These are phyloP conservation scores for Chalciporus sphaerocephalus DNA, from an alignment of 768 basidiomycete genomes.

Conservation along the genomic window DNA sequence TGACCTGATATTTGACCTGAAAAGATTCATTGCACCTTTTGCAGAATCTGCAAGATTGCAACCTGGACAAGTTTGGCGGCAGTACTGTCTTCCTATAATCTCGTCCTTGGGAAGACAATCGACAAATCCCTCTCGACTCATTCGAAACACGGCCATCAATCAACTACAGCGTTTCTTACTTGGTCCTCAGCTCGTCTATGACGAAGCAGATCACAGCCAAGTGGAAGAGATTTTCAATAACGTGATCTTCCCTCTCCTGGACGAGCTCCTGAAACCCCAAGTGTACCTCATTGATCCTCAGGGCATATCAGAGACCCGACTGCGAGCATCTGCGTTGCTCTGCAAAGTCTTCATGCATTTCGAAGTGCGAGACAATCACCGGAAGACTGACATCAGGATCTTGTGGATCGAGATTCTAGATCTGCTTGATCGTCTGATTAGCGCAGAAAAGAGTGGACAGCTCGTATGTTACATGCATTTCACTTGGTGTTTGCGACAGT, in stretches of 20 bases:
- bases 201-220: constrained; percentile 54
- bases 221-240: constrained; percentile 84
- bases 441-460: constrained; percentile 78
- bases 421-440: constrained; percentile 84
- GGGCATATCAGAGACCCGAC: constrained; percentile 87
- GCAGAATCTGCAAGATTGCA: constrained; percentile 44
- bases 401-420: constrained; percentile 91
- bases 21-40: constrained; percentile 59
- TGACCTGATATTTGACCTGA: constrained; percentile 72
- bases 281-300: constrained; percentile 72
- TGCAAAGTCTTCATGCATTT: constrained; percentile 97
- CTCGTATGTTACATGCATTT: constrained; percentile 46
- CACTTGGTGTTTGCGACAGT: not conserved
- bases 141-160: constrained; percentile 75
- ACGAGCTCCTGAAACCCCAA: constrained; percentile 85
- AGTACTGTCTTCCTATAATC: constrained; percentile 70
- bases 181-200: constrained; percentile 63
- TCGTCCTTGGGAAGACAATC: constrained; percentile 75
- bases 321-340: constrained; percentile 82
- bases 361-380: constrained; percentile 64
- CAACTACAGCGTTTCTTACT: constrained; percentile 83
- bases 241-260: constrained; percentile 86
- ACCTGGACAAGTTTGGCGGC: constrained; percentile 60
- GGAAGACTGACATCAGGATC: constrained; percentile 58
- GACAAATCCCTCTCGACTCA: constrained; percentile 75